Percentiles rank a stretch among this genome's conserved stretches.
Evolutionary conservation across 2,329 filamentous ascomycete genomes (phyloP).

Genomic region (Pseudocercospora vitis): DNA sequence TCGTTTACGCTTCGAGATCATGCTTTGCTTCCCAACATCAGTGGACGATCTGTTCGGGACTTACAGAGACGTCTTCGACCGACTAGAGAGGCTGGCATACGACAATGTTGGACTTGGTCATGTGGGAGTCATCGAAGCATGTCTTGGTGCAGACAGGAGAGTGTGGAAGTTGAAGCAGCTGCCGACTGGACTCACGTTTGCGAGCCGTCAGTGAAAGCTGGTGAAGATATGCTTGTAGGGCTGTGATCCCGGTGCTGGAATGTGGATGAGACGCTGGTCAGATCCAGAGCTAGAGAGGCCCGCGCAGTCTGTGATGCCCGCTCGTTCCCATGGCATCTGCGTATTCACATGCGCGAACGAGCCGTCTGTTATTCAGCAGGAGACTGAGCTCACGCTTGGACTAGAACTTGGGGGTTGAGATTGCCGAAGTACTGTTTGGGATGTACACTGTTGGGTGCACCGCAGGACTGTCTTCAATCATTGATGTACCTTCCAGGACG

Average conservation of each 20-base stretch:
- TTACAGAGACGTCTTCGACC: slow-evolving; percentile 22
- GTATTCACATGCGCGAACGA: no score
- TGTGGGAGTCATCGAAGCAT: slow-evolving; percentile 18
- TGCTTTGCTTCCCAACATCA: slow-evolving; percentile 18
- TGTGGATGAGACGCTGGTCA: no score
- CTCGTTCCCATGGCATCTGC: no score
- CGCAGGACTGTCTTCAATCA: no score
- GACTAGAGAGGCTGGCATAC: slow-evolving; percentile 21
- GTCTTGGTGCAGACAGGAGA: slow-evolving; percentile 18
- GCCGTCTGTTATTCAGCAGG: no score
- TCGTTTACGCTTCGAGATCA: slow-evolving; percentile 19
- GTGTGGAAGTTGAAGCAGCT: slow-evolving; percentile 21
- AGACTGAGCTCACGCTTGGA: no score
- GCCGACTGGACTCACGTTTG: slow-evolving; percentile 15
- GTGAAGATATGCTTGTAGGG: neutral
- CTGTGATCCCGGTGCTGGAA: neutral
- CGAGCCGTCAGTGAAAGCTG: slow-evolving; percentile 15
- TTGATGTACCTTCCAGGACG: no score
- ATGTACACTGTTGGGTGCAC: no score
- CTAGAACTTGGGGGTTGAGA: no score
- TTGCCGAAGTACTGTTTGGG: no score
- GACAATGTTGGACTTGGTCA: slow-evolving; percentile 23
- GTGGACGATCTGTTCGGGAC: slow-evolving; percentile 23
- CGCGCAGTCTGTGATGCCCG: no score
- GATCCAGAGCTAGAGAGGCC: no score